Conservation (phyloP, 768 basidiomycete species). For the Boletus vinaceobasis region DNA sequence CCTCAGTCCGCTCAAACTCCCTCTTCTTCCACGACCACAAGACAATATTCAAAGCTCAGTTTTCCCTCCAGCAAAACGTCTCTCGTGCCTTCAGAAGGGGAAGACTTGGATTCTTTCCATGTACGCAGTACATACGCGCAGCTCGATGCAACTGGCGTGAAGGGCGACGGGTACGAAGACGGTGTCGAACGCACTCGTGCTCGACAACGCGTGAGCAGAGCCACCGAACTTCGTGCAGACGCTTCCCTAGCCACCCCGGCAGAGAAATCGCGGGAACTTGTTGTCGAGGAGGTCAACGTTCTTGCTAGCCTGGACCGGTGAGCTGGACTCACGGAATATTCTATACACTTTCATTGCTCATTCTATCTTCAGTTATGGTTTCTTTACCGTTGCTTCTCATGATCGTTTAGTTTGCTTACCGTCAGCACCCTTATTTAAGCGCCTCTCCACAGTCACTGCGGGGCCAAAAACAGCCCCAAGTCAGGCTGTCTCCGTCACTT, state of each 20-base stretch:
- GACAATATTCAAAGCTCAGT: slow-evolving; percentile 30
- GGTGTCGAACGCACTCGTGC: slow-evolving; percentile 92
- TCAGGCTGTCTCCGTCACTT: slow-evolving; percentile 42
- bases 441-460: slow-evolving; percentile 44
- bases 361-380: slow-evolving; percentile 71
- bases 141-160: slow-evolving; percentile 86
- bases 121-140: slow-evolving; percentile 86
- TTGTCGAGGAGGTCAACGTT: slow-evolving; percentile 68
- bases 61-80: slow-evolving; percentile 53
- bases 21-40: slow-evolving; percentile 22
- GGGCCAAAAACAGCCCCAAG: slow-evolving; percentile 46
- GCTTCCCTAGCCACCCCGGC: slow-evolving; percentile 51
- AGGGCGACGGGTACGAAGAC: slow-evolving; percentile 91
- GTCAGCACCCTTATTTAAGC: slow-evolving; percentile 57
- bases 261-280: slow-evolving; percentile 66
- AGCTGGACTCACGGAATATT: slow-evolving; percentile 25
- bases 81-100: slow-evolving; percentile 69
- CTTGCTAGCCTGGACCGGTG: slow-evolving; percentile 85
- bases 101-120: slow-evolving; percentile 79
- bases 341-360: slow-evolving; percentile 10
- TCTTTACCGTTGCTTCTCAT: slow-evolving; percentile 76
- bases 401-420: slow-evolving; percentile 79
- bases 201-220: slow-evolving; percentile 50
- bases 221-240: slow-evolving; percentile 57
- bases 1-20: slow-evolving; percentile 40